These are phyloP conservation scores for Xylaria palmicola DNA, from an alignment of 495 filamentous ascomycete species.

Conservation along the genomic window DNA sequence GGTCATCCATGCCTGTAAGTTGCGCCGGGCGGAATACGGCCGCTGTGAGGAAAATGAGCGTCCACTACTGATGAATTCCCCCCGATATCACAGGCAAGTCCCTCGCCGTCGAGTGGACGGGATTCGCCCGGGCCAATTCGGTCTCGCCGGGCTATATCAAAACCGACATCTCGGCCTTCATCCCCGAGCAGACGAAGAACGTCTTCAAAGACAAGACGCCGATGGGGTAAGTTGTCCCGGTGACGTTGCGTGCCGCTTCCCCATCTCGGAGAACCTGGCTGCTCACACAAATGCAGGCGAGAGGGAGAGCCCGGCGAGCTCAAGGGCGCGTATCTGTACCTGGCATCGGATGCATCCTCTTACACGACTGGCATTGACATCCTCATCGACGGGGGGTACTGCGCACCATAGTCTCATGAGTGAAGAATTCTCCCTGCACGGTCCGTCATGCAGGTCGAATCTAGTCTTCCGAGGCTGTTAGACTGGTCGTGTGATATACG, in stretches of 20 bases:
- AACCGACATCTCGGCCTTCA: conserved; percentile 78
- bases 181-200: conserved; percentile 66
- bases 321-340: conserved; percentile 86
- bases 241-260: not conserved
- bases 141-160: conserved; percentile 86
- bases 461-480: not conserved
- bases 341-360: conserved; percentile 78
- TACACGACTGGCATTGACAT: conserved; percentile 85
- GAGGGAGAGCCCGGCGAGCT: conserved; percentile 73
- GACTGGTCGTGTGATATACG: too few relatives aligned
- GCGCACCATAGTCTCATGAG: conserved; percentile 35
- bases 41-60: too few relatives aligned
- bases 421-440: not conserved
- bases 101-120: conserved; percentile 83
- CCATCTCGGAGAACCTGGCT: not conserved
- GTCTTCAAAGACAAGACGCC: conserved; percentile 81
- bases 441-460: not conserved
- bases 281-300: conserved; percentile 42
- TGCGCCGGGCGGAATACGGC: not conserved
- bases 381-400: conserved; percentile 68
- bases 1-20: conserved; percentile 76
- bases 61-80: not conserved
- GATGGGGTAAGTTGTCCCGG: conserved; percentile 61
- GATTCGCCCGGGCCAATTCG: conserved; percentile 79
- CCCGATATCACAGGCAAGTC: conserved; percentile 56